Evolutionary conservation across 495 filamentous ascomycete species (phyloP).

Genomic region (Aspergillus bertholletiae): DNA sequence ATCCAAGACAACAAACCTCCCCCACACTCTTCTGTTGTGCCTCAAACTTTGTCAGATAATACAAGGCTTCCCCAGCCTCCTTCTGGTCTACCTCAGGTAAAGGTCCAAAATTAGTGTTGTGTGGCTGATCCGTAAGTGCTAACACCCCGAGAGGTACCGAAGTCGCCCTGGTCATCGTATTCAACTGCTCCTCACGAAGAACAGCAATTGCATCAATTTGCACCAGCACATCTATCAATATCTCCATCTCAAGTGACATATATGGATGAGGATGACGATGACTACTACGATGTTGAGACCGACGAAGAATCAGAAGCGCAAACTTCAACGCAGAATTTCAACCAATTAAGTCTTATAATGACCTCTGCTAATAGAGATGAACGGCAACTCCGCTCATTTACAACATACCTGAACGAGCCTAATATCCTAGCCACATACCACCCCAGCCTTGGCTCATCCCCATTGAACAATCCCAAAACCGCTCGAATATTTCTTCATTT

Average conservation of each 20-base stretch:
- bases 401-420: slow-evolving; percentile 60
- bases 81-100: background rate
- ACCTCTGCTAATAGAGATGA: slow-evolving; percentile 49
- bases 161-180: background rate
- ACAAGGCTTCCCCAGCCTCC: background rate
- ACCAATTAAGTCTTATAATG: slow-evolving; percentile 43
- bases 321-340: slow-evolving; percentile 52
- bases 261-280: slow-evolving; percentile 52
- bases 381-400: slow-evolving; percentile 54
- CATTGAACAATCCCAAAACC: slow-evolving; percentile 76
- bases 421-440: slow-evolving; percentile 77
- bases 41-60: background rate
- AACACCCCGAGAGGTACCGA: background rate
- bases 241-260: slow-evolving; percentile 20
- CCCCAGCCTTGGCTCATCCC: slow-evolving; percentile 70
- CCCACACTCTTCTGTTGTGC: background rate
- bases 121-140: background rate
- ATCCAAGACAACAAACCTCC: background rate
- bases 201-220: slow-evolving; percentile 5
- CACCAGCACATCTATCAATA: background rate
- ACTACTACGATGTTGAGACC: slow-evolving; percentile 61
- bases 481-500: slow-evolving; percentile 91
- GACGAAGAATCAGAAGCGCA: slow-evolving; percentile 63
- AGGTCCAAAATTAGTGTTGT: background rate
- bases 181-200: background rate